Evolutionary conservation across 805 yeast species (phyloP).

Genomic region (Sugiyamaella valdiviana): DNA sequence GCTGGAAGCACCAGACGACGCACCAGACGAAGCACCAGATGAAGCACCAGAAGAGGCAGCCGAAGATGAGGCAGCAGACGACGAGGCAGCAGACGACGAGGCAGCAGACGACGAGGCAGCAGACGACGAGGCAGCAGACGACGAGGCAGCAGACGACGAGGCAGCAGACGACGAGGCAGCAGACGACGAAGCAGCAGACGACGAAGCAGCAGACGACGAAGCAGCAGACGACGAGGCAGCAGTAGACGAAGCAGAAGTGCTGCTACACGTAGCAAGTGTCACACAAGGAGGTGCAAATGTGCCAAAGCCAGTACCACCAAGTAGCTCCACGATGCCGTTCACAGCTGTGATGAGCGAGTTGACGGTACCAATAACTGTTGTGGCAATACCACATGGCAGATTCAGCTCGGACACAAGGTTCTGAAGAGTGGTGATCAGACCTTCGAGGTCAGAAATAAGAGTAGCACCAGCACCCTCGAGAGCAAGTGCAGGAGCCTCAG

Average conservation of each 20-base stretch:
- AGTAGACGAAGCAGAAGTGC: background rate
- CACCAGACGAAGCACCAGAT: too few species aligned
- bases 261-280: background rate
- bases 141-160: background rate
- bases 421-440: background rate
- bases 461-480: background rate
- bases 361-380: background rate
- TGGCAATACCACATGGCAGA: conserved; percentile 2
- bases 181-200: background rate
- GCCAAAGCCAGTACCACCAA: background rate
- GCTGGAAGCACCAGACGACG: conserved; percentile 1
- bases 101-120: background rate
- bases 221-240: background rate
- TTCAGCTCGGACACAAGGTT: background rate
- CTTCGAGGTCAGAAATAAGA: background rate
- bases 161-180: background rate
- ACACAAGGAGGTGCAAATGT: background rate
- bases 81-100: background rate
- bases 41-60: background rate
- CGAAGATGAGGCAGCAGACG: background rate
- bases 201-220: background rate
- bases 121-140: conserved; percentile 2
- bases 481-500: background rate
- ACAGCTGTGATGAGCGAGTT: background rate
- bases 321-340: background rate